Percentiles rank a stretch among this genome's conserved stretches.
Evolutionary conservation across 768 basidiomycete genomes (phyloP).

Genomic region (Sporobolomyces pararoseus): DNA sequence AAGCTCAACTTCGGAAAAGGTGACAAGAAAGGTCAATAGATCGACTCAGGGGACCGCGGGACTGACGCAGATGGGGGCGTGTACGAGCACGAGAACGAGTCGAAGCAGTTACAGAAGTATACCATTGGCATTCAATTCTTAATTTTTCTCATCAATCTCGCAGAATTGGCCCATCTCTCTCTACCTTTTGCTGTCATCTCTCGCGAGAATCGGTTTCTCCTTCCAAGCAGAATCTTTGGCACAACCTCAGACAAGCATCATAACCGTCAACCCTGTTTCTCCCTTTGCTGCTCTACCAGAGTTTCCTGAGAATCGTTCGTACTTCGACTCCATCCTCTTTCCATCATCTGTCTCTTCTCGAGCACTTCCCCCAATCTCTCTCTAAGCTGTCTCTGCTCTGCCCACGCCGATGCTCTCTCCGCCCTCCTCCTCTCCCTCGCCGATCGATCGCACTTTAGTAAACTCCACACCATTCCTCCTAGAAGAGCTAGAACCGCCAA

Average conservation of each 20-base stretch:
- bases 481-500: background rate
- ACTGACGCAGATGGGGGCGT: too few relatives aligned
- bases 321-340: conserved; percentile 9
- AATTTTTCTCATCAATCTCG: too few relatives aligned
- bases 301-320: conserved; percentile 15
- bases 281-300: conserved; percentile 17
- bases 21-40: conserved; percentile 32
- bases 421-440: conserved; percentile 3
- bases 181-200: too few relatives aligned
- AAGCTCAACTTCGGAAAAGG: conserved; percentile 17
- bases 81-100: too few relatives aligned
- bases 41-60: too few relatives aligned
- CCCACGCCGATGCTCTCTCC: conserved; percentile 17
- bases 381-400: conserved; percentile 9
- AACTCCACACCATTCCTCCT: conserved; percentile 10
- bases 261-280: background rate
- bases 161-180: too few relatives aligned
- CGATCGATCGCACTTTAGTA: conserved; percentile 4
- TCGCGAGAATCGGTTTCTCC: too few relatives aligned
- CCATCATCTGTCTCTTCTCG: conserved; percentile 16
- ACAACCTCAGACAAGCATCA: too few relatives aligned
- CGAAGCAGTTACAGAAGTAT: too few relatives aligned
- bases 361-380: background rate
- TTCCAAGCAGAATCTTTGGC: too few relatives aligned
- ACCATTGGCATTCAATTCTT: too few relatives aligned